Conservation (phyloP, 805 yeast genomes). For the Lachancea nothofagi region DNA sequence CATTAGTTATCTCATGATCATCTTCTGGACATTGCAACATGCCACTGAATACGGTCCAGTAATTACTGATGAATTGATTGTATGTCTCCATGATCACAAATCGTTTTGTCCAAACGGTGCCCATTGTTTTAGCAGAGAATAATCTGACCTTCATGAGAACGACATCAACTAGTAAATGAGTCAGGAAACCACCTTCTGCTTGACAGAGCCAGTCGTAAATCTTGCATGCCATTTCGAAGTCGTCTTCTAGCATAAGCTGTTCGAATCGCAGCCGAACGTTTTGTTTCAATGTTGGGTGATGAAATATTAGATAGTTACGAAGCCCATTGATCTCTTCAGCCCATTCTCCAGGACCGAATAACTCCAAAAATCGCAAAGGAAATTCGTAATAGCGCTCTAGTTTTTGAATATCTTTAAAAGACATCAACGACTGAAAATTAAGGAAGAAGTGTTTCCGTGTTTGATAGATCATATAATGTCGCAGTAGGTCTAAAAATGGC, state of each 20-base stretch:
- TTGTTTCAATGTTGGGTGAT: slow-evolving; percentile 13
- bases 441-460: slow-evolving; percentile 24
- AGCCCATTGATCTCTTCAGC: slow-evolving; percentile 18
- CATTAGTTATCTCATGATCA: slow-evolving; percentile 25
- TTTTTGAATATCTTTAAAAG: slow-evolving; percentile 19
- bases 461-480: slow-evolving; percentile 19
- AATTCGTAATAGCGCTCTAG: slow-evolving; percentile 22
- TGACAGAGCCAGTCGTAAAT: slow-evolving; percentile 24
- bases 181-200: slow-evolving; percentile 13
- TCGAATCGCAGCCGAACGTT: slow-evolving; percentile 9
- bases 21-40: slow-evolving; percentile 23
- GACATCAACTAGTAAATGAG: slow-evolving; percentile 19
- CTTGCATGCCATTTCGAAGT: slow-evolving; percentile 21
- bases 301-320: slow-evolving; percentile 25
- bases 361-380: slow-evolving; percentile 20
- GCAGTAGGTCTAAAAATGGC: slow-evolving; percentile 11
- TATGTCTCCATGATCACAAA: slow-evolving; percentile 25
- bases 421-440: slow-evolving; percentile 13
- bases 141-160: slow-evolving; percentile 18
- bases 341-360: slow-evolving; percentile 16
- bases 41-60: slow-evolving; percentile 24
- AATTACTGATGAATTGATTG: slow-evolving; percentile 23
- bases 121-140: slow-evolving; percentile 20
- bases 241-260: slow-evolving; percentile 23
- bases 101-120: slow-evolving; percentile 16